A percentile compares a stretch with the other conserved stretches of the same genome.
phyloP scores from a whole-genome alignment of 2,329 filamentous ascomycete species.

The Alternaria arbusti region DNA sequence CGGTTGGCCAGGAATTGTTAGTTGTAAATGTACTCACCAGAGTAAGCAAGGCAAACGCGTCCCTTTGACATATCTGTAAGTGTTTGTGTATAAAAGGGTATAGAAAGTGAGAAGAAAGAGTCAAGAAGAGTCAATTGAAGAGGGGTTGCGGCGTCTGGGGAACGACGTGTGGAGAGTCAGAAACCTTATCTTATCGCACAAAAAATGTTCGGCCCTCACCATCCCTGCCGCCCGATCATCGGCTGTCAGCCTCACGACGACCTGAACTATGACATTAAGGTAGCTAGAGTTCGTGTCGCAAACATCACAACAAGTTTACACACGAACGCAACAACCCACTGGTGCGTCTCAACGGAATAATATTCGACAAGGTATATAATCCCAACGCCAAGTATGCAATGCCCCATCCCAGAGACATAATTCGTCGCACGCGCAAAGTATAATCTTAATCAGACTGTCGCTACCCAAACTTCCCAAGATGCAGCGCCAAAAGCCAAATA shows the following conservation, averaged over 20 bases:
- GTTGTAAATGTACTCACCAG: slow-evolving; percentile 36
- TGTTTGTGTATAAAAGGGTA: slow-evolving; percentile 11
- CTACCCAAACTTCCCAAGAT: not conserved
- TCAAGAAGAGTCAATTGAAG: slow-evolving; percentile 1
- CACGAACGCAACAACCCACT: not conserved
- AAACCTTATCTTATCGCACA: slow-evolving; percentile 24
- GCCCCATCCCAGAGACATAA: not conserved
- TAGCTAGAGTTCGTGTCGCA: too few relatives aligned
- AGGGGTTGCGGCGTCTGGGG: slow-evolving; percentile 25
- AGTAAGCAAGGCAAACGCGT: slow-evolving; percentile 59
- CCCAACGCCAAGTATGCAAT: slow-evolving; percentile 18
- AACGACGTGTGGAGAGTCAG: slow-evolving; percentile 16
- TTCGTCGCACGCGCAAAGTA: slow-evolving; percentile 1
- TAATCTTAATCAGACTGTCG: not conserved
- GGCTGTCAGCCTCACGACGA: slow-evolving; percentile 4
- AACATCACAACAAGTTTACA: not conserved
- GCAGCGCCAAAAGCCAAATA: not conserved
- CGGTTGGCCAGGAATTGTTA: too few relatives aligned
- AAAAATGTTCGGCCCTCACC: slow-evolving; percentile 21
- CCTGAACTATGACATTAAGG: not conserved
- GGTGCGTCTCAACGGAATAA: not conserved
- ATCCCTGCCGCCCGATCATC: slow-evolving; percentile 29
- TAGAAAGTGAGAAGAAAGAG: slow-evolving; percentile 1
- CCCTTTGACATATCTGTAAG: slow-evolving; percentile 45
- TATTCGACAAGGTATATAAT: slow-evolving; percentile 12